These are phyloP conservation scores for Penicillium sp. DNA, from an alignment of 2,329 filamentous ascomycete genomes.

Conservation along the genomic window DNA sequence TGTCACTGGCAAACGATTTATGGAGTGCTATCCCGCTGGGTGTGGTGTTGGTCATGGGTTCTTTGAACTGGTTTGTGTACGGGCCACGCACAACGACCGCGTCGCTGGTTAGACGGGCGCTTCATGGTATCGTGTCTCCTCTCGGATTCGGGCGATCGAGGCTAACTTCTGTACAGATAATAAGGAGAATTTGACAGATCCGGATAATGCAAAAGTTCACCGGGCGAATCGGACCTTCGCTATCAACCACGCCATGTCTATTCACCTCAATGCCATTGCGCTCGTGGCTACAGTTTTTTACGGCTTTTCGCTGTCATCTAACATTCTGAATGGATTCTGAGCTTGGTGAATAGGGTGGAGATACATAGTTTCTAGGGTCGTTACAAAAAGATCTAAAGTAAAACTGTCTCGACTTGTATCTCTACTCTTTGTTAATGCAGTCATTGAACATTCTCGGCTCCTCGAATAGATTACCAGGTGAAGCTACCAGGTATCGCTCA, in stretches of 20 bases:
- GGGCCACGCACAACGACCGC: slow-evolving; percentile 35
- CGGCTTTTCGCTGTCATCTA: slow-evolving; percentile 24
- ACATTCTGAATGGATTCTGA: slow-evolving; percentile 2
- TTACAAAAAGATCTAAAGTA: neutral
- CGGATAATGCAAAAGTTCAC: slow-evolving; percentile 8
- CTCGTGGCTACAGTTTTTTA: slow-evolving; percentile 31
- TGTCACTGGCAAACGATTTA: slow-evolving; percentile 24
- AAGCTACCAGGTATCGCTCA: neutral
- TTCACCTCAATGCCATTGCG: slow-evolving; percentile 42
- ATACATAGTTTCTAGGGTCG: neutral
- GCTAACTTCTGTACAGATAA: slow-evolving; percentile 3
- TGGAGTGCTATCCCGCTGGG: slow-evolving; percentile 27
- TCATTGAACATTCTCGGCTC: neutral
- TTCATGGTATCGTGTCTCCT: slow-evolving; percentile 18
- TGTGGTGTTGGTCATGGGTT: slow-evolving; percentile 30
- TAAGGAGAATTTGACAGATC: neutral
- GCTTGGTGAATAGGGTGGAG: neutral
- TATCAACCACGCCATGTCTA: slow-evolving; percentile 40
- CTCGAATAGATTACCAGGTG: neutral
- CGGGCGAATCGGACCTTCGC: slow-evolving; percentile 33
- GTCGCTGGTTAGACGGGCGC: slow-evolving; percentile 30
- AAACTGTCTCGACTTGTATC: neutral
- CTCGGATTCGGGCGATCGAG: neutral
- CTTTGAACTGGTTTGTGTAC: slow-evolving; percentile 35
- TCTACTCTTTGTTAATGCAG: neutral